Percentiles rank a stretch among this genome's conserved stretches.
phyloP scores from a whole-genome alignment of 2,329 filamentous ascomycete species.

The Alternaria conjuncta region DNA sequence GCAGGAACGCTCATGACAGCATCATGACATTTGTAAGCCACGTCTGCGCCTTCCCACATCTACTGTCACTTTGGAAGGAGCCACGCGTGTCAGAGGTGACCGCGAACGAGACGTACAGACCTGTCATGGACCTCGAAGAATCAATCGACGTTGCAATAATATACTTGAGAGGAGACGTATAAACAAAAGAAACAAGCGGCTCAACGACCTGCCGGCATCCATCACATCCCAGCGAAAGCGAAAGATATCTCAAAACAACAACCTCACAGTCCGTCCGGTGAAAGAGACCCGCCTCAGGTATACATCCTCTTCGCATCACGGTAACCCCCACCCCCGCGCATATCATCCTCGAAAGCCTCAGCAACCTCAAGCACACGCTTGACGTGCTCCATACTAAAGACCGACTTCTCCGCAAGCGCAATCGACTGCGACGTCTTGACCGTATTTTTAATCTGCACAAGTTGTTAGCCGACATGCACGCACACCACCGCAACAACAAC shows the following conservation, averaged over 20 bases:
- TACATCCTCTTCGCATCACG: conserved; percentile 86
- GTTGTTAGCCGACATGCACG: conserved; percentile 9
- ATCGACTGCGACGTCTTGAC: conserved; percentile 83
- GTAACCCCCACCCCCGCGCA: conserved; percentile 81
- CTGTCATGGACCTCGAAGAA: background rate
- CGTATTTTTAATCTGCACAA: conserved; percentile 80
- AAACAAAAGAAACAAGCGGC: background rate
- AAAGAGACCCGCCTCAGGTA: conserved; percentile 51
- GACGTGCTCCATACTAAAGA: conserved; percentile 80
- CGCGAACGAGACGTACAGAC: background rate
- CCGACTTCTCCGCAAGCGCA: conserved; percentile 74
- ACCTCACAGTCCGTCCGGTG: background rate
- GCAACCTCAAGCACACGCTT: conserved; percentile 83
- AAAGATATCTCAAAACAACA: background rate
- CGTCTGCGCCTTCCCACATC: background rate
- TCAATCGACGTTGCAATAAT: background rate
- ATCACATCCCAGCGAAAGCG: background rate
- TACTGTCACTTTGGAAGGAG: background rate
- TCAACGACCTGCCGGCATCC: background rate
- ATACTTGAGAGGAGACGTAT: background rate
- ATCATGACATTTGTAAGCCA: background rate
- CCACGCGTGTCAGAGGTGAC: background rate
- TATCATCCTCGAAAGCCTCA: conserved; percentile 80
- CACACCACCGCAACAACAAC: background rate
- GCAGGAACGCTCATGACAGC: background rate